phyloP scores from a whole-genome alignment of 2,329 filamentous ascomycete genomes.

The Ascochyta clinopodiicola region DNA sequence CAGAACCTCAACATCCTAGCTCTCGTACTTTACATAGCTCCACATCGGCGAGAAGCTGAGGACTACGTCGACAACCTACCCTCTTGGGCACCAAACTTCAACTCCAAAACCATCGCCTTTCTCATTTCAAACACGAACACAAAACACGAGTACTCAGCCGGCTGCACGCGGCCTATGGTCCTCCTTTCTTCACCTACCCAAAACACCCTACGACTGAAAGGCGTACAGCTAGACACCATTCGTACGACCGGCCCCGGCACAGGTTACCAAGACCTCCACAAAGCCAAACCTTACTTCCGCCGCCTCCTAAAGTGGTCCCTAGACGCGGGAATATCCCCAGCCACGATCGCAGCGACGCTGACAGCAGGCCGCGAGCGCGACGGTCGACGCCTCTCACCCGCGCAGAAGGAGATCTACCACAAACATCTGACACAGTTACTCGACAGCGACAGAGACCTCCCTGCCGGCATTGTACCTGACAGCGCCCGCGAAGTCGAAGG shows the following conservation, averaged over 20 bases:
- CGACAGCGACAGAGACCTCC: background rate
- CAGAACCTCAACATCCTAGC: conserved; percentile 18
- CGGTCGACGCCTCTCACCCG: background rate
- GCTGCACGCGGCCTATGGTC: background rate
- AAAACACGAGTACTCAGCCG: conserved; percentile 5
- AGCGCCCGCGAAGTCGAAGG: background rate
- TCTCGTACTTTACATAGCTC: conserved; percentile 1
- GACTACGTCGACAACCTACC: conserved; percentile 1
- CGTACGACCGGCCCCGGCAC: background rate
- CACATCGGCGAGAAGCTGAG: background rate
- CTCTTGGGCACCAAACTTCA: conserved; percentile 30
- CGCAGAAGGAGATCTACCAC: background rate
- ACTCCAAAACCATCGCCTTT: background rate
- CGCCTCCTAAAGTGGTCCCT: conserved; percentile 13
- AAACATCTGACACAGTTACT: background rate
- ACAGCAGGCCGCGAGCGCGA: conserved; percentile 11
- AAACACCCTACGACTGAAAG: conserved; percentile 7
- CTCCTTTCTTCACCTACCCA: background rate
- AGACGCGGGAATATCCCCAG: background rate
- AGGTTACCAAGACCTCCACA: background rate
- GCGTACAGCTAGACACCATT: conserved; percentile 11
- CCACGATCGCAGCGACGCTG: conserved; percentile 11
- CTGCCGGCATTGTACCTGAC: background rate
- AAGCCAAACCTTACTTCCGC: background rate
- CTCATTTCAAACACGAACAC: conserved; percentile 9